A percentile compares a stretch with the other conserved stretches of the same genome.
These are phyloP conservation scores for Whalleya microplaca DNA, from an alignment of 2,329 filamentous ascomycete genomes.

Conservation along the genomic window DNA sequence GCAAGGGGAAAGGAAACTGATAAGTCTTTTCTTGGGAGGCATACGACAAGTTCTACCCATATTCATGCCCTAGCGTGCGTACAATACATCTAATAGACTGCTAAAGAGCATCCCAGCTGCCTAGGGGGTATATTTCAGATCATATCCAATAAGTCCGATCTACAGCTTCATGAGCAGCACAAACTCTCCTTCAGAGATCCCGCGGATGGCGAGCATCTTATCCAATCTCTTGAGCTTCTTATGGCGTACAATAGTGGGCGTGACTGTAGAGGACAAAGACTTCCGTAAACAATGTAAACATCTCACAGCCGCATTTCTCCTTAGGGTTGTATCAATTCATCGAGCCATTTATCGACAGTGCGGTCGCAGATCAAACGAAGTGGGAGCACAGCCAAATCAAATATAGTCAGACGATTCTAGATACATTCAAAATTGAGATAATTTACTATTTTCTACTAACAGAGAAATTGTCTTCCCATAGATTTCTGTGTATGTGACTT, in stretches of 20 bases:
- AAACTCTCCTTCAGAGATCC: background rate
- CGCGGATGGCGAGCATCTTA: background rate
- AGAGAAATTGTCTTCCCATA: no score
- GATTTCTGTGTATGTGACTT: no score
- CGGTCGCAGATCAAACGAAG: background rate
- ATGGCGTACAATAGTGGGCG: background rate
- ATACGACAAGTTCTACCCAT: no score
- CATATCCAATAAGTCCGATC: background rate
- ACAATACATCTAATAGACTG: no score
- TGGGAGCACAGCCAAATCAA: background rate
- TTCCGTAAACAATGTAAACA: background rate
- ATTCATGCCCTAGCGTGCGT: no score
- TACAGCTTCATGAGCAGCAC: background rate
- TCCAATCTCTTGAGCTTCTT: background rate
- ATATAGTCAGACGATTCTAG: no score
- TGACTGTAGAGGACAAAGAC: background rate
- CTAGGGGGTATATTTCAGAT: conserved; percentile 1
- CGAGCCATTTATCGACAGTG: background rate
- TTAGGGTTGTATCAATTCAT: background rate
- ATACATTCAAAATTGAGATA: no score
- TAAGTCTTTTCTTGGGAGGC: no score
- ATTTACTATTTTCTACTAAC: no score
- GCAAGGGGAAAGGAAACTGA: no score
- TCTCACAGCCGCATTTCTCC: background rate
- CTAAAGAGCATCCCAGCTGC: no score